Conservation (phyloP, 176 grass and related monocot species). For the Musa acuminata region DNA sequence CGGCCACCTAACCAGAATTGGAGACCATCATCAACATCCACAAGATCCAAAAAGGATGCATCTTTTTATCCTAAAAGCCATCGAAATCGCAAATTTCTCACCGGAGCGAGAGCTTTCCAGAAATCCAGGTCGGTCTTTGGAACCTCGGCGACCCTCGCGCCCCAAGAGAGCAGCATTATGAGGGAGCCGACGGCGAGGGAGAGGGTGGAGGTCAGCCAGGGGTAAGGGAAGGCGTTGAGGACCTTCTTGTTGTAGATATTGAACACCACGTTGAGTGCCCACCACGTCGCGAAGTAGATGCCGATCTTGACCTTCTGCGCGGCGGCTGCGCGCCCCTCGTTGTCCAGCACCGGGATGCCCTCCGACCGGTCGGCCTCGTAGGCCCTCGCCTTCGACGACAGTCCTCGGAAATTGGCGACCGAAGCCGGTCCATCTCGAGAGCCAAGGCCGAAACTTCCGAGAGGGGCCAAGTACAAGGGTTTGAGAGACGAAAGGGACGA, state of each 20-base stretch:
- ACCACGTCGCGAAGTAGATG: slow-evolving; percentile 92
- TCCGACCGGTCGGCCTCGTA: slow-evolving; percentile 8
- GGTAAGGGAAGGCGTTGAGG: slow-evolving; percentile 86
- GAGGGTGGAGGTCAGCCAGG: slow-evolving; percentile 79
- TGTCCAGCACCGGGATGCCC: slow-evolving; percentile 4
- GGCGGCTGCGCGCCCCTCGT: slow-evolving; percentile 18
- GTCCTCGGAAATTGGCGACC: neutral
- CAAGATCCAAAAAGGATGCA: neutral
- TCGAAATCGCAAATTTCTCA: slow-evolving; percentile 17
- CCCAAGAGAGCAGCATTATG: slow-evolving; percentile 92
- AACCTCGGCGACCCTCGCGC: slow-evolving; percentile 42
- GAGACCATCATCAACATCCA: neutral
- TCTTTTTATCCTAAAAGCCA: neutral
- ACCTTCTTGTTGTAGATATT: slow-evolving; percentile 99
- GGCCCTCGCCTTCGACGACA: slow-evolving; percentile 15
- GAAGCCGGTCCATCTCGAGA: slow-evolving; percentile 15
- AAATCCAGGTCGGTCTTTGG: slow-evolving; percentile 73
- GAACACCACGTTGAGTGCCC: slow-evolving; percentile 91
- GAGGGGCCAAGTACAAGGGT: neutral
- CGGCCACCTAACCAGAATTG: slow-evolving; percentile 48
- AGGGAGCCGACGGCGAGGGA: slow-evolving; percentile 85
- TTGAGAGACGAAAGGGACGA: neutral
- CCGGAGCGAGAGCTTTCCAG: slow-evolving; percentile 78
- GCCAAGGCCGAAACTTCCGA: neutral
- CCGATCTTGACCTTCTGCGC: slow-evolving; percentile 50